phyloP scores from a whole-genome alignment of 1,284 basidiomycete species.

The Trametes pubescens region DNA sequence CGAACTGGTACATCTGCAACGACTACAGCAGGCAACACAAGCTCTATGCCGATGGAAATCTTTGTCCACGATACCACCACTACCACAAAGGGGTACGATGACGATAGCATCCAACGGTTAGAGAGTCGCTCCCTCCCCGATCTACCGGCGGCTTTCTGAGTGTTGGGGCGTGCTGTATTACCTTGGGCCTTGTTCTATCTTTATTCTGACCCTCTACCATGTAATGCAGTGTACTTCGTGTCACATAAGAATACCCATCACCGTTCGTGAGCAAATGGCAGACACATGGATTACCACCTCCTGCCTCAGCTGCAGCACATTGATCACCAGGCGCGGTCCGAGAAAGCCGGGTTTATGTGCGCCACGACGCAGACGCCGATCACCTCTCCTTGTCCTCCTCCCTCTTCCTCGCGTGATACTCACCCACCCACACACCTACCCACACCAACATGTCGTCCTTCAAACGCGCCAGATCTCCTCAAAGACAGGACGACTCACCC shows the following conservation, averaged over 20 bases:
- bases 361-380: slow-evolving; percentile 3
- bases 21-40: background rate
- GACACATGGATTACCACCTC: background rate
- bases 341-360: slow-evolving; percentile 7
- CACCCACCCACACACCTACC: background rate
- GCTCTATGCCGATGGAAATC: slow-evolving; percentile 5
- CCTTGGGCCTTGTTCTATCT: background rate
- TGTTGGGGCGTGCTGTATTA: background rate
- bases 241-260: background rate
- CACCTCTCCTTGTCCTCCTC: background rate
- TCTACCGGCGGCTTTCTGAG: background rate
- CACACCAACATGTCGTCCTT: slow-evolving; percentile 23
- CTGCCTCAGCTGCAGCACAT: background rate
- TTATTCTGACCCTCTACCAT: background rate
- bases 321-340: slow-evolving; percentile 4
- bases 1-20: background rate
- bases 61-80: background rate
- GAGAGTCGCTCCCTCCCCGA: background rate
- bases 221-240: background rate
- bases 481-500: slow-evolving; percentile 14
- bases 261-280: too few species aligned
- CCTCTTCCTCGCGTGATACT: slow-evolving; percentile 1
- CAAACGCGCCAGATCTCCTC: slow-evolving; percentile 27
- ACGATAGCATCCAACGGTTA: background rate
- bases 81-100: slow-evolving; percentile 1